Evolutionary conservation across 2,329 filamentous ascomycete species (phyloP).

Genomic region (Alternaria consortialis): DNA sequence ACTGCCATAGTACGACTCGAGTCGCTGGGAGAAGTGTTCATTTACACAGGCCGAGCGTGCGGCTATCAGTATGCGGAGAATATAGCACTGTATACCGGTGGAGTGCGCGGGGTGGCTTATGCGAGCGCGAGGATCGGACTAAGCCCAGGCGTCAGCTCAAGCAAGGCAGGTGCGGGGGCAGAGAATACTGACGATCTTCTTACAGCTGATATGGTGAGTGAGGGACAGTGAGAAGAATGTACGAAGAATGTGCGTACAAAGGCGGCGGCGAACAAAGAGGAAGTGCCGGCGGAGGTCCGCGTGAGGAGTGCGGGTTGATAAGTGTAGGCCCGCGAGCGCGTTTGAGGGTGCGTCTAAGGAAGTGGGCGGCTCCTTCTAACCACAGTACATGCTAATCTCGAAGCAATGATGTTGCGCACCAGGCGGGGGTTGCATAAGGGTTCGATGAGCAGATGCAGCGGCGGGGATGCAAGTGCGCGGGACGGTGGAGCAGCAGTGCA

Average conservation of each 20-base stretch:
- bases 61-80: conserved; percentile 13
- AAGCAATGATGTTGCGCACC: conserved; percentile 51
- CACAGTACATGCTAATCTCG: conserved; percentile 51
- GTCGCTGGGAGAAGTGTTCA: conserved; percentile 27
- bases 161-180: conserved; percentile 21
- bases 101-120: conserved; percentile 35
- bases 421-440: conserved; percentile 53
- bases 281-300: conserved; percentile 16
- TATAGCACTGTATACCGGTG: conserved; percentile 4
- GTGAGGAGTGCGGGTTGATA: conserved; percentile 38
- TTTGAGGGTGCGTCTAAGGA: conserved; percentile 33
- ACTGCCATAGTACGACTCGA: conserved; percentile 38
- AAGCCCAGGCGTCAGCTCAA: conserved; percentile 48
- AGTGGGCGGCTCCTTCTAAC: conserved; percentile 43
- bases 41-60: conserved; percentile 20
- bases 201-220: conserved; percentile 23
- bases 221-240: conserved; percentile 29
- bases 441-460: conserved; percentile 33
- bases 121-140: conserved; percentile 37
- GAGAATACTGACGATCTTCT: conserved; percentile 28
- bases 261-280: conserved; percentile 36
- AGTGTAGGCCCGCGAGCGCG: conserved; percentile 37
- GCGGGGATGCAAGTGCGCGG: conserved; percentile 43
- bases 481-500: conserved; percentile 2
- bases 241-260: conserved; percentile 38